Conservation (phyloP, 208 protist species). For the Acanthamoeba divionensis region DNA sequence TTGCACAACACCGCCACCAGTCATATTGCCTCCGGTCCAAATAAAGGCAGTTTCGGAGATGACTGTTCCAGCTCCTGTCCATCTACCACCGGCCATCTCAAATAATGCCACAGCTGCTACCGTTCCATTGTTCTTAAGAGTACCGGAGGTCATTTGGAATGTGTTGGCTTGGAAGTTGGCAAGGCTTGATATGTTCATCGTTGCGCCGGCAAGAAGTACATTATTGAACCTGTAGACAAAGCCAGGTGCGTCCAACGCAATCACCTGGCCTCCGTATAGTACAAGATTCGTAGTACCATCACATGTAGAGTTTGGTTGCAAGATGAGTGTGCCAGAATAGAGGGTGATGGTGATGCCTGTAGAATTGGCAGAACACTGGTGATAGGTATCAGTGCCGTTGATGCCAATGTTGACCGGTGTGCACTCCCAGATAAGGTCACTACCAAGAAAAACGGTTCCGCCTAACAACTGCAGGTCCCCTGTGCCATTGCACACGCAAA, state of each 20-base stretch:
- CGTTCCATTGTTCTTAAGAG: not conserved
- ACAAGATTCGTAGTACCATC: not conserved
- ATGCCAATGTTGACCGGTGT: not conserved
- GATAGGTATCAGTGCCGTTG: not conserved
- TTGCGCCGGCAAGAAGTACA: not conserved
- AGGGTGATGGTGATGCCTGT: slow-evolving; percentile 23
- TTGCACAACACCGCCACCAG: too few relatives aligned
- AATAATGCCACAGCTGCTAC: slow-evolving; percentile 1
- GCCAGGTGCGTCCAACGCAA: slow-evolving; percentile 1
- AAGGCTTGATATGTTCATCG: not conserved
- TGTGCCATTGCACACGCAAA: not conserved
- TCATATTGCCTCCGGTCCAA: too few relatives aligned
- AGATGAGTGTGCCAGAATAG: slow-evolving; percentile 35
- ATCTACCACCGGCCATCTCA: not conserved
- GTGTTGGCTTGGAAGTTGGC: slow-evolving; percentile 31
- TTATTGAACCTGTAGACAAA: slow-evolving; percentile 51
- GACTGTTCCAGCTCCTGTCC: too few relatives aligned
- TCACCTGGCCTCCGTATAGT: not conserved
- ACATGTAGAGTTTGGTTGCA: slow-evolving; percentile 33
- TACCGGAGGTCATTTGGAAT: not conserved
- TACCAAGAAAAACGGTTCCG: not conserved
- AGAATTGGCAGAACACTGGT: not conserved
- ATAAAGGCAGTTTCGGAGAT: too few relatives aligned
- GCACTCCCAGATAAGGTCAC: not conserved
- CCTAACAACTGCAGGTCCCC: not conserved